A percentile compares a stretch with the other conserved stretches of the same genome.
phyloP scores from a whole-genome alignment of 2,329 filamentous ascomycete genomes.

The Dichotomopilus funicola region DNA sequence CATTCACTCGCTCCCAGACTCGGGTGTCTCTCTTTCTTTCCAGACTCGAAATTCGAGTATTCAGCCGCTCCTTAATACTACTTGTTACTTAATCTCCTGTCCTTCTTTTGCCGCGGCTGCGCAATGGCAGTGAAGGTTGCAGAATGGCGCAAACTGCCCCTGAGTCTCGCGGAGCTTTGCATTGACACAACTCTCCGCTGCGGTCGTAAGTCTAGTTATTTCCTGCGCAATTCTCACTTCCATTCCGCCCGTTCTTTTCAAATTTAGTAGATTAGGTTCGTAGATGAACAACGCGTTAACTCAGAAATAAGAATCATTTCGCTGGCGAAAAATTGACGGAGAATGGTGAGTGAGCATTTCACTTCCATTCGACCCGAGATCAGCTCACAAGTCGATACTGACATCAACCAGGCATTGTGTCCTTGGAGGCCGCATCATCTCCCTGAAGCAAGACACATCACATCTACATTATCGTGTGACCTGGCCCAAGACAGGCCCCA shows the following conservation, averaged over 20 bases:
- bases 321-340: constrained; percentile 80
- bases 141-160: constrained; percentile 81
- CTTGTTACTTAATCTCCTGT: not conserved
- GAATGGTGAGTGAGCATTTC: constrained; percentile 57
- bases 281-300: not conserved
- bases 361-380: not conserved
- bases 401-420: constrained; percentile 60
- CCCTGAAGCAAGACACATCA: constrained; percentile 72
- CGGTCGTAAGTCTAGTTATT: constrained; percentile 44
- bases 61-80: not conserved
- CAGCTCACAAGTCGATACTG: not conserved
- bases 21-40: not conserved
- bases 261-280: not conserved
- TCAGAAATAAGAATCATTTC: constrained; percentile 64
- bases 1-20: not conserved
- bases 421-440: constrained; percentile 76
- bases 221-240: not conserved
- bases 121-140: constrained; percentile 39
- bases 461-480: constrained; percentile 74
- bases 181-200: constrained; percentile 92
- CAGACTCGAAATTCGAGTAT: not conserved
- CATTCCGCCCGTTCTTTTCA: not conserved
- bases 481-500: constrained; percentile 39
- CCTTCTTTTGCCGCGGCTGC: not conserved
- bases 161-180: constrained; percentile 78